A percentile compares a stretch with the other conserved stretches of the same genome.
Conservation (phyloP, 768 basidiomycete species). For the Mycena latifolia region DNA sequence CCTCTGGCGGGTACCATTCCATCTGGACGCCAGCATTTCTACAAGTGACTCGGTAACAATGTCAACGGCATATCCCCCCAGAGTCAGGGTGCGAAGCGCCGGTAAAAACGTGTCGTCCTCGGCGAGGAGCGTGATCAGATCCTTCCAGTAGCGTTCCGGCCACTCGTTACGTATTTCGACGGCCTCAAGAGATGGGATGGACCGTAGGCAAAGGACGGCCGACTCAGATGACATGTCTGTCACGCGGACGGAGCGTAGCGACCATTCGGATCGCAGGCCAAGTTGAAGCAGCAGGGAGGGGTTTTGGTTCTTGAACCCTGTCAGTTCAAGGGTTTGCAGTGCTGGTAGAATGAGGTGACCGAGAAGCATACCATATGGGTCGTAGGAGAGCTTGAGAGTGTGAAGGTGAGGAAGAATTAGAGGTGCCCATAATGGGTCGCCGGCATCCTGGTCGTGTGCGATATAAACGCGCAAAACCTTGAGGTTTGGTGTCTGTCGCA, state of each 20-base stretch:
- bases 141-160: background rate
- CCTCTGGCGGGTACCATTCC: background rate
- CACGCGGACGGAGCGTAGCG: background rate
- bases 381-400: background rate
- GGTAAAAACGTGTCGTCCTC: slow-evolving; percentile 6
- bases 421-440: background rate
- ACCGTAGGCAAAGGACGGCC: background rate
- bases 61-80: background rate
- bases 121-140: background rate
- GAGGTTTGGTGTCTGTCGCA: slow-evolving; percentile 3
- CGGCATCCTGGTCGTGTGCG: background rate
- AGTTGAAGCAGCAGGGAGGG: background rate
- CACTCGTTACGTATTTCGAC: background rate
- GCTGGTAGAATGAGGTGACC: slow-evolving; percentile 12
- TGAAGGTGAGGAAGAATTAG: slow-evolving; percentile 4
- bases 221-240: background rate
- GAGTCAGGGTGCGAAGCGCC: background rate
- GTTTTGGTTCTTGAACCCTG: background rate
- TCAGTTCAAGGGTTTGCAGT: background rate
- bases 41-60: background rate
- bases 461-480: background rate
- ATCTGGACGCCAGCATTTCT: slow-evolving; percentile 7
- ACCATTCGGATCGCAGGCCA: background rate
- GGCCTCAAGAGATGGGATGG: background rate
- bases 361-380: background rate